Base-by-base conservation (phyloP, 2,329 filamentous ascomycete genomes). In the Colletotrichum noveboracense region DNA sequence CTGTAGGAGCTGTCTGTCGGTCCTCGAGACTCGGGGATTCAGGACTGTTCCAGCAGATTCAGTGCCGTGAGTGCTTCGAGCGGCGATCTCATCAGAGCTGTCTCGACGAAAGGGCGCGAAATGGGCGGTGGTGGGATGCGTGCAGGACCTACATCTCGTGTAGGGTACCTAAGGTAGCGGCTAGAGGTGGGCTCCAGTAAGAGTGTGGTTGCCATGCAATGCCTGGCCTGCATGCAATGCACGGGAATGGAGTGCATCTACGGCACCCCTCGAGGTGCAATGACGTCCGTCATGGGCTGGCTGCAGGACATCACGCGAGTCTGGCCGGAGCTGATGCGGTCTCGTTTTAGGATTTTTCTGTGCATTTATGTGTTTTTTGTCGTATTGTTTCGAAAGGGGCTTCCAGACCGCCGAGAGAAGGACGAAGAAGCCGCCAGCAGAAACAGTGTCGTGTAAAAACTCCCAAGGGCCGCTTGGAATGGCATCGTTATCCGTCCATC, bases 241-340 rank as follows among this genome's bases (percentile, higher is more conserved):
- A 75, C 58, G 56, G 66, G 26, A 75, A 75, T 65, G 73, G 73
- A 66, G 69, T 62, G 58, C 70, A 36, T 73, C 58, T 55, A 62
- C 64, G 73, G 43, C 73, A 73, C 62, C 36, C 73, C 64, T 73
- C 64, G 64, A 73, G 58, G 70, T 56, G 70, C 70, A 60, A 66
- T 75, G 70, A 75, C 73, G 70, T 75, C 58, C 70, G 16, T 56
- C 73, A 58, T 58, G 70, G 70, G 56, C 43, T 64, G 56, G 69
- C 64, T 64, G 73, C 69, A 73, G 38, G 61, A 24, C 73, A 73
- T 75, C 70, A 75, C 70, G 73, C 70, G 64, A 75, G 73, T 73
- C 56, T 24, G 62, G 62, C 24, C 56, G 38, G 38, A 48, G 43
- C 21, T 56, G 70, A 72, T 8, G 38, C 24, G 69, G 64, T 58